Evolutionary conservation across 1,284 basidiomycete genomes (phyloP).

Genomic region (Trichosporon sp.): DNA sequence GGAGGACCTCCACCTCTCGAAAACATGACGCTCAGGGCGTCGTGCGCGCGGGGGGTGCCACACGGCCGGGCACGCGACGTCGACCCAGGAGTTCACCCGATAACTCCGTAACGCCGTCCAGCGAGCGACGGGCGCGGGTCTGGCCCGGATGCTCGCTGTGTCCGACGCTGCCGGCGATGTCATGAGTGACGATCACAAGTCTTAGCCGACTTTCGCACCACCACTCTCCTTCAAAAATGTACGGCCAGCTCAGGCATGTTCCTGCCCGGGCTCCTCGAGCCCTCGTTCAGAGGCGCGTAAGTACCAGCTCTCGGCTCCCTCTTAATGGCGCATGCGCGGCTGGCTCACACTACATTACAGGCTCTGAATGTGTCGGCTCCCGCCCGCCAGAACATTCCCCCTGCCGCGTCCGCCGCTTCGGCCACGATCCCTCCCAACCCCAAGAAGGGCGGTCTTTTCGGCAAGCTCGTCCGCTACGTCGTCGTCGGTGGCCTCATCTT

Average conservation of each 20-base stretch:
- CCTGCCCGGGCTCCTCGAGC: slow-evolving; percentile 27
- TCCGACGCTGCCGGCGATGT: slow-evolving; percentile 3
- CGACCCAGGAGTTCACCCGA: slow-evolving; percentile 2
- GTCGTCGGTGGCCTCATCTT: slow-evolving; percentile 47
- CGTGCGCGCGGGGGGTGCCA: not conserved
- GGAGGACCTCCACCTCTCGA: slow-evolving; percentile 12
- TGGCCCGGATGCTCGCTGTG: not conserved
- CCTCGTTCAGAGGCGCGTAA: slow-evolving; percentile 35
- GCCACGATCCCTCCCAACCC: slow-evolving; percentile 22
- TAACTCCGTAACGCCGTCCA: slow-evolving; percentile 1
- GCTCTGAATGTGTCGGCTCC: slow-evolving; percentile 31
- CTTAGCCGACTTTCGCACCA: not conserved
- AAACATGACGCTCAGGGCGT: not conserved
- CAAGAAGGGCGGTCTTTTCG: slow-evolving; percentile 27
- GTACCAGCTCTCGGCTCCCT: slow-evolving; percentile 11
- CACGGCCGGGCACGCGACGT: not conserved
- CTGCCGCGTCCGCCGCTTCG: slow-evolving; percentile 22
- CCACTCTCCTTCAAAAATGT: slow-evolving; percentile 25
- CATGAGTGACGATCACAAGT: slow-evolving; percentile 6
- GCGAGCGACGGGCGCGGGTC: not conserved
- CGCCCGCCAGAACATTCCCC: slow-evolving; percentile 20
- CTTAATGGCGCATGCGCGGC: not conserved
- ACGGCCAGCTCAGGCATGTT: slow-evolving; percentile 33
- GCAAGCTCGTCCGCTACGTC: slow-evolving; percentile 49
- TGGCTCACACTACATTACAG: slow-evolving; percentile 16